Evolutionary conservation across 2,329 filamentous ascomycete genomes (phyloP), one percentile per base, ranked within the genome.

Genomic region (Teratosphaeria viscida): DNA sequence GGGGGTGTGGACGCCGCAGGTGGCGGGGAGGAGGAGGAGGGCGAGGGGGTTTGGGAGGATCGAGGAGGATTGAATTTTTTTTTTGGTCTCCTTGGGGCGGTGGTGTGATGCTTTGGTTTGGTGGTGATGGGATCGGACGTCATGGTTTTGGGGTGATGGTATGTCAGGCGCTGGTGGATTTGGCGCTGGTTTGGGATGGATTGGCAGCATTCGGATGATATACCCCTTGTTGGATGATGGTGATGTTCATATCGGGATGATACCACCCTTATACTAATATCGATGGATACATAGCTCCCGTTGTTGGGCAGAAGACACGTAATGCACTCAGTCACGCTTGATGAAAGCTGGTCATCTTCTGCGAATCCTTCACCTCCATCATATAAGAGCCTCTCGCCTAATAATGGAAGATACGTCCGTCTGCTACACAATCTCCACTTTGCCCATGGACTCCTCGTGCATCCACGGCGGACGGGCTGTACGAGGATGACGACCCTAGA

Each of bases 1-100:
- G 16, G 84, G 84, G 0, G 76, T 84, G 23, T 86, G 84, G 84
- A 84, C 75, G 61, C 77, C 80, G 16, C 76, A 78, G 60, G 66
- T 82, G 58, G 84, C 84, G 49, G 72, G 69, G 66, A 72, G 75
- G 73, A 70, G 78, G 67, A 67, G 80, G 71, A 67, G 74, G 64
- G 65, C 61, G 62, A 72, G 65, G 59, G 64, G 23, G 37, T 60
- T 56, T 60, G 58, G 14, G 37, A 60, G 59, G 57, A 59, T 58
- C 52, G 61, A 61, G 19, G 59, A 60, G 52, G 60, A 37, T 14
- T 57, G 54, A 56, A n/a, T n/a, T n/a, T n/a, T 43, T 12, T 23
- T 23, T 23, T 23, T 10, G 16, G 10, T 14, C 7, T 32, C 5
- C 5, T 32, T 32, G 4, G 29, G 29, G 29, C 29, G 29, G 29